Evolutionary conservation across 2,329 filamentous ascomycete species (phyloP).

Genomic region (Trichoderma cornu-damae): DNA sequence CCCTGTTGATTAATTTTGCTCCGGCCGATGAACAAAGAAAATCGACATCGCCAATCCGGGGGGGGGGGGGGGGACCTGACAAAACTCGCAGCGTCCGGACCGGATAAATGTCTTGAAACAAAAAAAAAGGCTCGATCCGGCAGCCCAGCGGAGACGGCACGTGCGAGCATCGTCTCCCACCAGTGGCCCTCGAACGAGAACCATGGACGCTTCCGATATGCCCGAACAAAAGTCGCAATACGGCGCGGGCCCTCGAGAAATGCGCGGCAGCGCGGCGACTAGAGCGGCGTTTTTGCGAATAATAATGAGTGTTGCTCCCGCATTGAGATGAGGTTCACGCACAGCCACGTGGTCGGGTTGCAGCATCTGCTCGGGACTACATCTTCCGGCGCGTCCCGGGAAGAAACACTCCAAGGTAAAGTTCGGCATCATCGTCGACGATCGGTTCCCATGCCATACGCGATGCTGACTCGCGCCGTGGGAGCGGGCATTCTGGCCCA

Average conservation of each 20-base stretch:
- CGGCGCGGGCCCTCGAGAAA: background rate
- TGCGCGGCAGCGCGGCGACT: background rate
- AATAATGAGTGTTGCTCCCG: background rate
- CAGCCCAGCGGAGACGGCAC: background rate
- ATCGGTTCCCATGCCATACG: background rate
- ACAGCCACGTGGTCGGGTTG: constrained; percentile 7
- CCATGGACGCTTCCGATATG: background rate
- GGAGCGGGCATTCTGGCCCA: background rate
- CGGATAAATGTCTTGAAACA: background rate
- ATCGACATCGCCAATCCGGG: too few species aligned
- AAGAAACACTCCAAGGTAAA: background rate
- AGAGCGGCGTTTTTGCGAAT: background rate
- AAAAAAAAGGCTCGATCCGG: too few species aligned
- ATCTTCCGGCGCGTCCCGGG: background rate
- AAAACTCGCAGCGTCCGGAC: background rate
- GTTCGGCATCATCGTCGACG: background rate
- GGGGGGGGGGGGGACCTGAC: too few species aligned
- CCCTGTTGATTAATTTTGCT: too few species aligned
- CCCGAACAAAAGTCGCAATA: background rate
- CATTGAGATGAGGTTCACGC: constrained; percentile 2
- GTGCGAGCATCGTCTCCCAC: constrained; percentile 2
- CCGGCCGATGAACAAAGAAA: too few species aligned
- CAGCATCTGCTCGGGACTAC: background rate
- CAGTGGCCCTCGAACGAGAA: constrained; percentile 1
- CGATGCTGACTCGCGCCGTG: constrained; percentile 2